phyloP scores from a whole-genome alignment of 192 early-diverging fungal species.

The Podochytrium sp. region DNA sequence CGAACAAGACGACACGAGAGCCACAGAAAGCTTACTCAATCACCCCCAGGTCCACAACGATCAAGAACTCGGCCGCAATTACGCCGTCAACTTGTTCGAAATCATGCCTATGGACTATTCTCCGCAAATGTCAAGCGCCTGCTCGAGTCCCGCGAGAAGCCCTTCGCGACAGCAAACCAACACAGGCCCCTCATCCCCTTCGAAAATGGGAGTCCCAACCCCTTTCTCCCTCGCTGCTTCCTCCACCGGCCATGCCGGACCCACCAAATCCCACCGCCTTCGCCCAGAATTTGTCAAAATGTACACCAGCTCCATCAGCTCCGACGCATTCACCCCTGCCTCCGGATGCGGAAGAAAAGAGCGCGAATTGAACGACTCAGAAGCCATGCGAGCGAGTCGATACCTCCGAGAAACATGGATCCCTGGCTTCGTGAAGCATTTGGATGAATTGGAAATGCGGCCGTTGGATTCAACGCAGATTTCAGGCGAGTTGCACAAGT shows the following conservation, averaged over 20 bases:
- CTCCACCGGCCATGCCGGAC: too few species aligned
- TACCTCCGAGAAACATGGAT: slow-evolving; percentile 51
- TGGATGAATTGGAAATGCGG: slow-evolving; percentile 54
- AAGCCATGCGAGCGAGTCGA: slow-evolving; percentile 42
- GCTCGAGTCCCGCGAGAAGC: slow-evolving; percentile 20
- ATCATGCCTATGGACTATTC: slow-evolving; percentile 52
- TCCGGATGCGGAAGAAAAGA: slow-evolving; percentile 48
- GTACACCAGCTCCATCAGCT: slow-evolving; percentile 30
- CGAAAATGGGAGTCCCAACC: background rate
- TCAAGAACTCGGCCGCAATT: slow-evolving; percentile 32
- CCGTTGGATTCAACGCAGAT: slow-evolving; percentile 48
- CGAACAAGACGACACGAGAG: background rate
- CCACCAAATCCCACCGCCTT: slow-evolving; percentile 34
- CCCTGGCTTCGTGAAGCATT: slow-evolving; percentile 44
- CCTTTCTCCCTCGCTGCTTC: background rate
- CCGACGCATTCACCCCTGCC: slow-evolving; percentile 46
- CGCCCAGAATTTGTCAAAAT: slow-evolving; percentile 53
- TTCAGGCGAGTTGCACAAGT: slow-evolving; percentile 43
- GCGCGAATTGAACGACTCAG: slow-evolving; percentile 47
- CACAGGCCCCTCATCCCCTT: background rate
- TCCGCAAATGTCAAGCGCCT: slow-evolving; percentile 3
- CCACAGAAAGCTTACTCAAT: slow-evolving; percentile 19
- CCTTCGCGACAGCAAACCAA: slow-evolving; percentile 11
- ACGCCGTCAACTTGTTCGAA: slow-evolving; percentile 50
- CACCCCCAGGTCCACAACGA: slow-evolving; percentile 45